phyloP scores from a whole-genome alignment of 345 rosid genomes.

The Mangifera indica region DNA sequence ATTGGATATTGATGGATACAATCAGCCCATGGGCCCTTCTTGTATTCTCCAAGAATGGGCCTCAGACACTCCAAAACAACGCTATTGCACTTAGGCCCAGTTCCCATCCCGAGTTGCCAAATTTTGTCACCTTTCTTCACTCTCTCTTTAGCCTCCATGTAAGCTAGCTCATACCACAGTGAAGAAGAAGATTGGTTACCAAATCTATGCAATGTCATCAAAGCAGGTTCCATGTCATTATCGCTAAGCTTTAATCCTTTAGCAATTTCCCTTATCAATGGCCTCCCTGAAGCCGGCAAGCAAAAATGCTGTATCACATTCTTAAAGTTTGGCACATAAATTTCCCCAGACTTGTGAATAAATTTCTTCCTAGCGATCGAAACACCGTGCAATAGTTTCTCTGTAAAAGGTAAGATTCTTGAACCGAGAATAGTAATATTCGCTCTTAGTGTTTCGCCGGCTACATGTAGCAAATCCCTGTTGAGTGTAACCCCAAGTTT shows the following conservation, averaged over 20 bases:
- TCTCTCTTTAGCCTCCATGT: constrained; percentile 50
- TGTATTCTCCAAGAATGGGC: constrained; percentile 36
- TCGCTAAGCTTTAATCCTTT: constrained; percentile 44
- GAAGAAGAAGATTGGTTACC: constrained; percentile 64
- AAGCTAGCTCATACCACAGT: constrained; percentile 51
- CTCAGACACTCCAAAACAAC: constrained; percentile 43
- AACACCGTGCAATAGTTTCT: constrained; percentile 27
- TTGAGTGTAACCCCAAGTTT: constrained; percentile 51
- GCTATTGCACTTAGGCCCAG: constrained; percentile 43
- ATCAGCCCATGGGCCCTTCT: constrained; percentile 40
- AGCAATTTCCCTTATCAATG: constrained; percentile 40
- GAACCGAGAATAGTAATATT: constrained; percentile 39
- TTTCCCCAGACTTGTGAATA: constrained; percentile 25
- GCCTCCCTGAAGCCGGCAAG: constrained; percentile 49
- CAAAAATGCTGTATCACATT: constrained; percentile 48
- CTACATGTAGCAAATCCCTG: constrained; percentile 37
- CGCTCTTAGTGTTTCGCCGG: constrained; percentile 36
- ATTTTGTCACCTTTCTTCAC: constrained; percentile 50
- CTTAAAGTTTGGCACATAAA: constrained; percentile 50
- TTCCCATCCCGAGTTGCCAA: constrained; percentile 56
- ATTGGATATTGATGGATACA: constrained; percentile 37
- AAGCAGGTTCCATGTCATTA: constrained; percentile 43
- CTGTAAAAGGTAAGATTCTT: constrained; percentile 35
- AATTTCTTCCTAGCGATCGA: constrained; percentile 31
- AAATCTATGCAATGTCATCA: constrained; percentile 56